Base-by-base conservation (phyloP, 352 stramenopile species). In the Pseudoperonospora humuli region DNA sequence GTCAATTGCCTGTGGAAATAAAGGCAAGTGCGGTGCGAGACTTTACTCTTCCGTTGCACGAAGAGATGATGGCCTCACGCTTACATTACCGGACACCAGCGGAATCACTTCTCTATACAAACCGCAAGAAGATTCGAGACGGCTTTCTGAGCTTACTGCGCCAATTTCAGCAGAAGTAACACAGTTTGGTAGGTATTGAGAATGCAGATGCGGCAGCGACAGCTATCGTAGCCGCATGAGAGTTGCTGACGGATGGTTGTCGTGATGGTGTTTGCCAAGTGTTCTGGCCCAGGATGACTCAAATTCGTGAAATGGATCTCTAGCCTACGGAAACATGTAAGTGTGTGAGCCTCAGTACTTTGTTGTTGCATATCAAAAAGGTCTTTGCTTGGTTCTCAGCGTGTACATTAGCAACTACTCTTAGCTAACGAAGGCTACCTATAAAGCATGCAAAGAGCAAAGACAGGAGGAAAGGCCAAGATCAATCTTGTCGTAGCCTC, bases 231-330 rank as follows among this genome's bases (percentile, higher is more conserved):
- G 55, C 61, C 18, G 64, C 67, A 1, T 45, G 53, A 5, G 33
- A 52, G 8, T 36, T 86, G 24, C 32, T 88, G 3, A 19, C 39
- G 1, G 60, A 77, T 0, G 70, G 80, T 0, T 55, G 56, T 4
- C 62, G 63, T 1, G 68, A 72, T 26, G 86, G 86, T 39, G 76
- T 86, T 88, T 46, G 73, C 73, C 10, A 70, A 70, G 27, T 85
- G 86, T 25, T 86, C 84, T 46, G 73, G 44, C 80, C 1, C 73
- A 88, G 43, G 54, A 86, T 4, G 75, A 70, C 0, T 70, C 73
- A 4, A 85, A 84, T 47, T 73, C 70, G 2, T 67, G n/a, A n/a
- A n/a, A n/a, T n/a, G n/a, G n/a, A n/a, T n/a, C n/a, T n/a, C n/a
- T n/a, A n/a, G n/a, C n/a, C n/a, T n/a, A n/a, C n/a, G n/a, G n/a